phyloP scores from a whole-genome alignment of 2,329 filamentous ascomycete genomes.

The Cladophialophora exuberans region DNA sequence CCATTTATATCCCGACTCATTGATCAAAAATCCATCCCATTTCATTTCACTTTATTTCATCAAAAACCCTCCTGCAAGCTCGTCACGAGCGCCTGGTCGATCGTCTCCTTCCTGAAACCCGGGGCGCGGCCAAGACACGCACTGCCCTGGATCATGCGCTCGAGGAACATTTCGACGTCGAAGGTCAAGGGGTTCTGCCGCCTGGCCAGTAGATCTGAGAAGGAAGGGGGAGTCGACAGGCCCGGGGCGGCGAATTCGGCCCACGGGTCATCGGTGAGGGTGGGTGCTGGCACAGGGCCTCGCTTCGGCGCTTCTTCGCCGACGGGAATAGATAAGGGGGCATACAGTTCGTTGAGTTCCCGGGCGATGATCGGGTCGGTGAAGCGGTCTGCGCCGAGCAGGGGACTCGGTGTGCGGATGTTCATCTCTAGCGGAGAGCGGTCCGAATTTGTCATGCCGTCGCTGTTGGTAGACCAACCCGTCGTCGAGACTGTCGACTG shows the following conservation, averaged over 20 bases:
- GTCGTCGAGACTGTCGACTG: background rate
- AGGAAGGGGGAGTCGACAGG: background rate
- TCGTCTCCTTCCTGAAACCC: conserved; percentile 38
- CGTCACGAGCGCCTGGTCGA: conserved; percentile 39
- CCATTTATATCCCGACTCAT: no score
- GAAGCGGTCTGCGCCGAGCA: conserved; percentile 3
- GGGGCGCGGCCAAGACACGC: conserved; percentile 42
- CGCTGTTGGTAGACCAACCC: conserved; percentile 3
- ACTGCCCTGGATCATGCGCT: conserved; percentile 35
- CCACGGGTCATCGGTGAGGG: conserved; percentile 13
- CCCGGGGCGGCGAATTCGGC: conserved; percentile 3
- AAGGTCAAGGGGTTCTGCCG: conserved; percentile 19
- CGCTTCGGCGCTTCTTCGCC: no score
- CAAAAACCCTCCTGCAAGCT: conserved; percentile 28
- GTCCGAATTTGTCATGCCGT: conserved; percentile 9
- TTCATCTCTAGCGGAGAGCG: conserved; percentile 12
- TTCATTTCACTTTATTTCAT: no score
- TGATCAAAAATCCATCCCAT: no score
- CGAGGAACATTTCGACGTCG: conserved; percentile 30
- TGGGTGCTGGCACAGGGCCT: no score
- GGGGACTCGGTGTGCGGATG: conserved; percentile 22
- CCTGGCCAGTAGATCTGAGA: conserved; percentile 8
- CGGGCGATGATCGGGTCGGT: conserved; percentile 13
- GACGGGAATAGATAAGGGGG: no score
- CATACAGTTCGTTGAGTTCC: conserved; percentile 15